A percentile compares a stretch with the other conserved stretches of the same genome.
Evolutionary conservation across 139 green algal species (phyloP).

Genomic region (Dunaliella primolecta): DNA sequence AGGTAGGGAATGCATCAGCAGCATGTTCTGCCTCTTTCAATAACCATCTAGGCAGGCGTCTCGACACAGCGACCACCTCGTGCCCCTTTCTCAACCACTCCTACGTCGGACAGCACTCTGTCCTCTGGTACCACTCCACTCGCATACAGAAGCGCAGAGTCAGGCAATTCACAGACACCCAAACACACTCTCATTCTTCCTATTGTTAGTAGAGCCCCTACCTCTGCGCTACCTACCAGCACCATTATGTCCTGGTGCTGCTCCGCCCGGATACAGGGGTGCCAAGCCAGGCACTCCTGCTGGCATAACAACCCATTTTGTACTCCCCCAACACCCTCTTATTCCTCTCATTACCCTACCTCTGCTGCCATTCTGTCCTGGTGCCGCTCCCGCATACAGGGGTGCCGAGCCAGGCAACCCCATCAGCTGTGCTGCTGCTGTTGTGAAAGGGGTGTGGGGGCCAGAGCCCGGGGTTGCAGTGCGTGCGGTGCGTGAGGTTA

Average conservation of each 20-base stretch:
- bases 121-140: no score
- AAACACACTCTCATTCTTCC: no score
- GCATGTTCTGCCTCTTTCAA: no score
- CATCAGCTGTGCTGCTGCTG: slow-evolving; percentile 44
- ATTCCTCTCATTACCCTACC: no score
- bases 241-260: no score
- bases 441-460: slow-evolving; percentile 37
- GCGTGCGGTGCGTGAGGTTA: background rate
- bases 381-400: slow-evolving; percentile 1
- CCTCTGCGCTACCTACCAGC: background rate
- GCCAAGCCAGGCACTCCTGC: background rate
- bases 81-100: background rate
- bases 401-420: slow-evolving; percentile 31
- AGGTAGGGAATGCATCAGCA: slow-evolving; percentile 39
- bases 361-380: background rate
- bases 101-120: no score
- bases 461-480: background rate
- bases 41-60: no score
- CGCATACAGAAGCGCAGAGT: no score
- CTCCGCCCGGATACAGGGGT: background rate
- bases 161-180: no score
- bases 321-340: no score
- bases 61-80: no score
- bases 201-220: no score
- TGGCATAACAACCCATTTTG: background rate